These are phyloP conservation scores for Cladobotryum protrusum DNA, from an alignment of 2,329 filamentous ascomycete genomes.

Conservation along the genomic window DNA sequence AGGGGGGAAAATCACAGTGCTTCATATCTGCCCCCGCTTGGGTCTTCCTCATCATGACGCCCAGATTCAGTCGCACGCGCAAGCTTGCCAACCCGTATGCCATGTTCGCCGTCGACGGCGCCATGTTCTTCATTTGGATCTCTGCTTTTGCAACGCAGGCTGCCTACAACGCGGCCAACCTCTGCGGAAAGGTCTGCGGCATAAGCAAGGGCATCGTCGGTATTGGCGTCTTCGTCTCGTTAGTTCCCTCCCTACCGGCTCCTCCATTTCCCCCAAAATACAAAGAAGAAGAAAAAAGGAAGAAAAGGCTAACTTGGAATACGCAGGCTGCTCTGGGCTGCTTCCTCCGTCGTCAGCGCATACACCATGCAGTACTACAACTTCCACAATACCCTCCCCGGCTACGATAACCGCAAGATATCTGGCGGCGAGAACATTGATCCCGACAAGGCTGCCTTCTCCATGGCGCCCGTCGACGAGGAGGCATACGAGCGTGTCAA, in stretches of 20 bases:
- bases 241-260: conserved; percentile 22
- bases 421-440: conserved; percentile 49
- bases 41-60: conserved; percentile 60
- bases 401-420: conserved; percentile 47
- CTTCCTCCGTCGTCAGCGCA: conserved; percentile 49
- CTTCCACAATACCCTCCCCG: conserved; percentile 55
- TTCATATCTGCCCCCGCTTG: conserved; percentile 59
- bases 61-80: conserved; percentile 55
- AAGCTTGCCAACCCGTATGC: conserved; percentile 56
- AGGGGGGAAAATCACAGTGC: conserved; percentile 39
- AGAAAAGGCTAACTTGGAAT: not conserved
- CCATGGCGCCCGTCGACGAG: conserved; percentile 60
- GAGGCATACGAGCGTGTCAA: conserved; percentile 59
- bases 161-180: conserved; percentile 51
- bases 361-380: conserved; percentile 58
- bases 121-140: conserved; percentile 57
- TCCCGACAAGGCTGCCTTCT: conserved; percentile 64
- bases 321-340: conserved; percentile 48
- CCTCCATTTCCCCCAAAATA: too few relatives aligned
- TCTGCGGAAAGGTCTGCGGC: conserved; percentile 51
- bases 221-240: conserved; percentile 58
- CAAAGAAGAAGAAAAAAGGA: not conserved
- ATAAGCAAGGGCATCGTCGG: conserved; percentile 58
- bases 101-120: conserved; percentile 52
- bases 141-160: conserved; percentile 62